Evolutionary conservation across 2,329 filamentous ascomycete species (phyloP).

Genomic region (Neophaeococcomyces mojaviensis): DNA sequence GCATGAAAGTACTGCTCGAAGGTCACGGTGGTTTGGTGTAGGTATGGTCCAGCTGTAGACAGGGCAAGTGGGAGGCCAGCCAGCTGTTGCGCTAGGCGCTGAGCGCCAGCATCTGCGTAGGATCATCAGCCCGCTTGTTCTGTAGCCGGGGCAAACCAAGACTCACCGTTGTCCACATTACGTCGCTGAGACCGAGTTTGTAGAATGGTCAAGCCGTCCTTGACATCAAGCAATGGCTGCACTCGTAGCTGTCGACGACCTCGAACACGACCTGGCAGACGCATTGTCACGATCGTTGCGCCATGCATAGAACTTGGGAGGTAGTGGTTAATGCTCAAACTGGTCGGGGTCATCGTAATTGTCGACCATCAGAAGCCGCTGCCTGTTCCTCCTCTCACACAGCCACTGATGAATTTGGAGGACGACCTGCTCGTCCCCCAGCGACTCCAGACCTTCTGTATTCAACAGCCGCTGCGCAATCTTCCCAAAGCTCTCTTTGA

Average conservation of each 20-base stretch:
- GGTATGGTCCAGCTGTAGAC: conserved; percentile 39
- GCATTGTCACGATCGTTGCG: conserved; percentile 20
- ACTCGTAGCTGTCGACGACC: conserved; percentile 10
- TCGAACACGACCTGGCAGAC: conserved; percentile 9
- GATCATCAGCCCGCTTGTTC: background rate
- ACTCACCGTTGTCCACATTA: conserved; percentile 13
- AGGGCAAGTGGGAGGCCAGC: conserved; percentile 43
- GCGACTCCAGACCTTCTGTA: background rate
- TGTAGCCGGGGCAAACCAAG: background rate
- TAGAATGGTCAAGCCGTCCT: conserved; percentile 14
- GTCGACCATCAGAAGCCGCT: conserved; percentile 23
- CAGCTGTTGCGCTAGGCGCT: conserved; percentile 29
- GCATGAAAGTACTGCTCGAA: conserved; percentile 34
- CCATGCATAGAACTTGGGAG: conserved; percentile 15
- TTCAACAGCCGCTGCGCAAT: conserved; percentile 8
- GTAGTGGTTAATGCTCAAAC: conserved; percentile 14
- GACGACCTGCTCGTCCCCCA: conserved; percentile 4
- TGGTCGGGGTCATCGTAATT: conserved; percentile 19
- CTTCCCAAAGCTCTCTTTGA: conserved; percentile 28
- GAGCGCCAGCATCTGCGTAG: conserved; percentile 11
- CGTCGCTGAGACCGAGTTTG: conserved; percentile 9
- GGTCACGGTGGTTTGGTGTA: conserved; percentile 31
- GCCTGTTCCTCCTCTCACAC: conserved; percentile 13
- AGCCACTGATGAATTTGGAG: conserved; percentile 14
- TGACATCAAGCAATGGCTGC: conserved; percentile 2